Conservation (phyloP, 2,329 filamentous ascomycete genomes). For the Paecilomyces sp. region DNA sequence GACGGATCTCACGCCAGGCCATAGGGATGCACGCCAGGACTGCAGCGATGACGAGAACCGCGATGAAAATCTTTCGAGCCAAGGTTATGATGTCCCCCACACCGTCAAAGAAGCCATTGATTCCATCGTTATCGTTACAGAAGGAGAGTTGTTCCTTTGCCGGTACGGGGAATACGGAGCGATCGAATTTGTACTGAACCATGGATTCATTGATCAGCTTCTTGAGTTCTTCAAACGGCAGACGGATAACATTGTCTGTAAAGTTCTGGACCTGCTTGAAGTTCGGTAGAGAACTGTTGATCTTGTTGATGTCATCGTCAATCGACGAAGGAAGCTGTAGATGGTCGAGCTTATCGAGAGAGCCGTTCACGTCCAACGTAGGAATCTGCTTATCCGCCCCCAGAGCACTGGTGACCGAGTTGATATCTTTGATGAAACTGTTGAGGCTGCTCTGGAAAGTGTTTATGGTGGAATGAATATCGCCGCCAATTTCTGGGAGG, state of each 20-base stretch:
- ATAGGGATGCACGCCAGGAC: conserved; percentile 69
- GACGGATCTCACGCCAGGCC: conserved; percentile 70
- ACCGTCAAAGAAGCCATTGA: conserved; percentile 74
- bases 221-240: conserved; percentile 77
- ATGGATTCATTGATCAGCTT: conserved; percentile 64
- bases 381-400: conserved; percentile 38
- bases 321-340: conserved; percentile 64
- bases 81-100: conserved; percentile 60
- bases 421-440: conserved; percentile 47
- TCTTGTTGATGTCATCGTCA: conserved; percentile 59
- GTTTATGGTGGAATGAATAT: conserved; percentile 33
- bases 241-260: conserved; percentile 64
- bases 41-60: conserved; percentile 64
- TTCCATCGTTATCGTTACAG: conserved; percentile 76
- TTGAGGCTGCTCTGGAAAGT: conserved; percentile 51
- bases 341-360: conserved; percentile 59
- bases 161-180: conserved; percentile 71
- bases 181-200: conserved; percentile 69
- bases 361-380: conserved; percentile 57
- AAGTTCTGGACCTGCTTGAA: conserved; percentile 80
- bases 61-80: conserved; percentile 68
- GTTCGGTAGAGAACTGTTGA: conserved; percentile 73
- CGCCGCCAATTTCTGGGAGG: conserved; percentile 37
- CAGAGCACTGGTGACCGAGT: conserved; percentile 47
- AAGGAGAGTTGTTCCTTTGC: conserved; percentile 76